phyloP scores from a whole-genome alignment of 2,329 filamentous ascomycete genomes.

The Cryphonectria radicalis region DNA sequence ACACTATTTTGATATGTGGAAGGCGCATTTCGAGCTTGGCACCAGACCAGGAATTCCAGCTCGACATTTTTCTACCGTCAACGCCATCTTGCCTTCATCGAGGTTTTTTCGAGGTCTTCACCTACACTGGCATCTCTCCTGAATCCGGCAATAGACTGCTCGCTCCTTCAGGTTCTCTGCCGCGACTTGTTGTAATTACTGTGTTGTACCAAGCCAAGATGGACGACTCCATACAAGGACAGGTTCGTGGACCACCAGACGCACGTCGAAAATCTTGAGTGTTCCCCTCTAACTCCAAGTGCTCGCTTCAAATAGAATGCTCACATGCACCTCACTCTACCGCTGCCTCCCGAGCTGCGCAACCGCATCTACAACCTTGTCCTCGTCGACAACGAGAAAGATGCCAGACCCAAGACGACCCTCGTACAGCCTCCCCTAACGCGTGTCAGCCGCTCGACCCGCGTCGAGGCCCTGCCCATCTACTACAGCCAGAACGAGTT shows the following conservation, averaged over 20 bases:
- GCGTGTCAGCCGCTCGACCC: background rate
- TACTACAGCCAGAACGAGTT: constrained; percentile 8
- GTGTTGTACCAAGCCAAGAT: background rate
- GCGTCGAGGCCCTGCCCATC: background rate
- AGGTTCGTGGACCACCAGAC: background rate
- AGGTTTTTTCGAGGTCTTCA: too few relatives aligned
- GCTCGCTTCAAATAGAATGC: background rate
- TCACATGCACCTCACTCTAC: background rate
- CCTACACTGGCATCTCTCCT: too few relatives aligned
- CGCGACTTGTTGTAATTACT: background rate
- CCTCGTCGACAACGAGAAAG: background rate
- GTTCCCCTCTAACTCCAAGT: background rate
- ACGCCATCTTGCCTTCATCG: too few relatives aligned
- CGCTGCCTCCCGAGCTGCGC: constrained; percentile 14
- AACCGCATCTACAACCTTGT: constrained; percentile 8
- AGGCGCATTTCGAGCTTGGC: too few relatives aligned
- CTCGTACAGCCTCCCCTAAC: constrained; percentile 3
- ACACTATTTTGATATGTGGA: too few relatives aligned
- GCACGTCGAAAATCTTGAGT: background rate
- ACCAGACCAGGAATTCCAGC: too few relatives aligned
- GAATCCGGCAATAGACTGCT: too few relatives aligned
- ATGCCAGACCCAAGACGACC: background rate
- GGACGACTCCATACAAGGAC: background rate
- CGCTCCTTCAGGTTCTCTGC: background rate
- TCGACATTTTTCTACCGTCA: too few relatives aligned